Evolutionary conservation across 176 grass and related monocot species (phyloP).

Genomic region (Pontederia crassipes): DNA sequence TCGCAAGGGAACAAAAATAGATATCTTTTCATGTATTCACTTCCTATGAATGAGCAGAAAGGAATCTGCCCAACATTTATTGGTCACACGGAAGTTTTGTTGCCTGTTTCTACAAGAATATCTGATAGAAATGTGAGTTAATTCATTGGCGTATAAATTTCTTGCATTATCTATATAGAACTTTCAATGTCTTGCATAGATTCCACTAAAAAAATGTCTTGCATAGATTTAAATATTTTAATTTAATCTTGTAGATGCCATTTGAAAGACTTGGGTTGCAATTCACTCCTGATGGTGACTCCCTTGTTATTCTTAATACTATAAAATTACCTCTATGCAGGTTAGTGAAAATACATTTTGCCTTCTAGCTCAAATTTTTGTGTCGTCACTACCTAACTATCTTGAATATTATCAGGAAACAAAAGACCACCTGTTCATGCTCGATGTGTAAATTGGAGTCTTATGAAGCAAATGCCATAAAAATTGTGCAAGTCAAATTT

Average conservation of each 20-base stretch:
- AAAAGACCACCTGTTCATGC: slow-evolving; percentile 50
- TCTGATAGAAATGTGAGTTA: slow-evolving; percentile 50
- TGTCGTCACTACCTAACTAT: slow-evolving; percentile 5
- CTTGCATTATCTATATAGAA: too few relatives aligned
- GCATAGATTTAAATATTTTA: background rate
- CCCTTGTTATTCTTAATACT: slow-evolving; percentile 49
- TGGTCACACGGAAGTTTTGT: slow-evolving; percentile 52
- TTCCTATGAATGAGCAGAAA: slow-evolving; percentile 29
- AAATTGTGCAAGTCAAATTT: slow-evolving; percentile 52
- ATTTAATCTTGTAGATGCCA: slow-evolving; percentile 36
- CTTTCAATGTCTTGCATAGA: too few relatives aligned
- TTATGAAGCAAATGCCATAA: slow-evolving; percentile 48
- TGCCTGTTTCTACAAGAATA: slow-evolving; percentile 35
- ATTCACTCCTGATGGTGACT: slow-evolving; percentile 52
- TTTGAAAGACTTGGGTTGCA: slow-evolving; percentile 58
- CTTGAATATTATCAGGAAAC: slow-evolving; percentile 38
- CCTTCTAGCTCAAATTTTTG: background rate
- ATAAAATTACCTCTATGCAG: slow-evolving; percentile 73
- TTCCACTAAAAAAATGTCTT: too few relatives aligned
- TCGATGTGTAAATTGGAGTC: slow-evolving; percentile 39
- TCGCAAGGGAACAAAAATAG: slow-evolving; percentile 40
- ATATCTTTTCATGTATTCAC: slow-evolving; percentile 49
- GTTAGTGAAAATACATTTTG: slow-evolving; percentile 22
- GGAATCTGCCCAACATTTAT: slow-evolving; percentile 46
- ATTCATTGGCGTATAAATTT: too few relatives aligned